Conservation (phyloP, 176 grass and related monocot species). For the Poa annua region DNA sequence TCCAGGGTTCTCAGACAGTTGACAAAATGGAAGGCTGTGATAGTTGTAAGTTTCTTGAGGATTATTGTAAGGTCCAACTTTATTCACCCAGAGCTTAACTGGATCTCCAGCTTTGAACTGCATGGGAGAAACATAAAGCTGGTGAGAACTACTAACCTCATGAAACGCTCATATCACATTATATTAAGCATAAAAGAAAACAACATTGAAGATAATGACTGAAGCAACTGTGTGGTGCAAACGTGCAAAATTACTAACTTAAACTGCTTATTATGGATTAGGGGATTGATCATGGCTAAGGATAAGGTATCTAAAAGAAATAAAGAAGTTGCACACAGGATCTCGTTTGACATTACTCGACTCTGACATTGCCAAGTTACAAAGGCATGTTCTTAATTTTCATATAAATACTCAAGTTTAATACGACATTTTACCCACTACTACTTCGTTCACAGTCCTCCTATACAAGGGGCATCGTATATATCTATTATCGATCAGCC, state of each 20-base stretch:
- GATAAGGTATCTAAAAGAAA: not conserved
- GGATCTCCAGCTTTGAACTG: constrained; percentile 80
- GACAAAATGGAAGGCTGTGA: constrained; percentile 95
- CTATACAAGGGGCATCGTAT: not conserved
- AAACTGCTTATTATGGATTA: not conserved
- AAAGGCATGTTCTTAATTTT: not conserved
- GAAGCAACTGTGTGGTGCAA: not conserved
- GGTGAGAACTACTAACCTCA: constrained; percentile 11
- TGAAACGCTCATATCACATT: constrained; percentile 12
- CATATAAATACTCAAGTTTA: not conserved
- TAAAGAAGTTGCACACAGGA: not conserved
- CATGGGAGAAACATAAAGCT: constrained; percentile 41
- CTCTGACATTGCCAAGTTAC: not conserved
- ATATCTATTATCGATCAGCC: not conserved
- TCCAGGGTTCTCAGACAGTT: constrained; percentile 65
- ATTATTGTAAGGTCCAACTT: constrained; percentile 98
- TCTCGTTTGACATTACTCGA: not conserved
- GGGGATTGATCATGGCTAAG: not conserved
- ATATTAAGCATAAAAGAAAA: constrained; percentile 16
- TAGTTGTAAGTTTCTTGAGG: constrained; percentile 99
- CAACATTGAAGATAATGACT: not conserved
- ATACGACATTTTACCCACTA: not conserved
- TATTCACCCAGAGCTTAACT: constrained; percentile 97
- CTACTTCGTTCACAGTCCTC: not conserved
- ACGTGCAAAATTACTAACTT: not conserved